Percentiles rank a stretch among this genome's conserved stretches.
These are phyloP conservation scores for Umbelopsis ramanniana DNA, from an alignment of 192 early-diverging fungal species.

Conservation along the genomic window DNA sequence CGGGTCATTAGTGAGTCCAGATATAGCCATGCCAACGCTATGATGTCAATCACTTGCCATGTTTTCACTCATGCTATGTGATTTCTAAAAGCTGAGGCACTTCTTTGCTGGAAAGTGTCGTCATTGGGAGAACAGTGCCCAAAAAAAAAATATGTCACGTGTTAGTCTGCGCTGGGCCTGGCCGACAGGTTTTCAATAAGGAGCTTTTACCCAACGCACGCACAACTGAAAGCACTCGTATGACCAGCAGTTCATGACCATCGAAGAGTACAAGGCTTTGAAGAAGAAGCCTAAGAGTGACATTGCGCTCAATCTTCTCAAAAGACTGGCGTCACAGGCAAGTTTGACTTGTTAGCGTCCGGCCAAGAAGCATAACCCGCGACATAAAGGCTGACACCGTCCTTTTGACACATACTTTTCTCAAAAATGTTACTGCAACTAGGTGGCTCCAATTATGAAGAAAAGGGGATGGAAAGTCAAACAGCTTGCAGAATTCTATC, in stretches of 20 bases:
- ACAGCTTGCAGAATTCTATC: constrained; percentile 64
- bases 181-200: neutral
- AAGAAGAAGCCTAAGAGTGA: constrained; percentile 4
- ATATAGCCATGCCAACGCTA: too few relatives aligned
- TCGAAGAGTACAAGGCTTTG: constrained; percentile 14
- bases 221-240: neutral
- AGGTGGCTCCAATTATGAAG: constrained; percentile 63
- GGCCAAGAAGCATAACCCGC: neutral
- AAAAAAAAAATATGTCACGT: neutral
- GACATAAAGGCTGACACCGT: neutral
- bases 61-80: constrained; percentile 11
- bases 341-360: neutral
- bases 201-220: neutral
- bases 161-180: neutral
- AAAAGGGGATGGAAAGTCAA: constrained; percentile 62
- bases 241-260: constrained; percentile 6
- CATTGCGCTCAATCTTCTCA: constrained; percentile 6
- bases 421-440: neutral
- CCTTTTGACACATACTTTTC: neutral
- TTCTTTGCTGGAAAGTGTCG: neutral
- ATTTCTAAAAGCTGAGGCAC: neutral
- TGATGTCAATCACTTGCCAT: neutral
- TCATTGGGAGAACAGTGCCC: neutral
- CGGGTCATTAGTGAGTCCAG: neutral
- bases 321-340: constrained; percentile 8